Percentiles rank a stretch among this genome's conserved stretches.
Evolutionary conservation across 106 monocot genomes (phyloP).

Genomic region (Platanthera guangdongensis): DNA sequence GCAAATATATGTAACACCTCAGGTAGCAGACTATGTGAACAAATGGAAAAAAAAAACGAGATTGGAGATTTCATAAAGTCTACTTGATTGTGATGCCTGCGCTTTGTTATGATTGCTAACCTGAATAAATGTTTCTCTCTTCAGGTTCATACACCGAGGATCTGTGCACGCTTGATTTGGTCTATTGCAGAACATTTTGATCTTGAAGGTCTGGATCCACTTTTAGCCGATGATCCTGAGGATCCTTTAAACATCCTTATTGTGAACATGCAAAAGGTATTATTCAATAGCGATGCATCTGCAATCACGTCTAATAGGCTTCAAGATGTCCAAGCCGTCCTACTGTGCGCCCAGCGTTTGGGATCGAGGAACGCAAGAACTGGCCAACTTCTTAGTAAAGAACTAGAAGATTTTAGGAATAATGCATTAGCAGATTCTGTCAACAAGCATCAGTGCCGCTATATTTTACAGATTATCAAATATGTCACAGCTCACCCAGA

Average conservation of each 20-base stretch:
- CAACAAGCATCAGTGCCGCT: constrained; percentile 92
- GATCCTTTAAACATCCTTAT: constrained; percentile 93
- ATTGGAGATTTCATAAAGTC: not conserved
- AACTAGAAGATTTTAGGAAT: constrained; percentile 90
- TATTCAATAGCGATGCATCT: constrained; percentile 77
- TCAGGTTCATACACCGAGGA: constrained; percentile 86
- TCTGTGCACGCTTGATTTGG: constrained; percentile 85
- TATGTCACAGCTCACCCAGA: constrained; percentile 70
- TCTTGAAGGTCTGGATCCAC: constrained; percentile 95
- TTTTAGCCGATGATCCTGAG: constrained; percentile 96
- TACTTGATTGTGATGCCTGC: not conserved
- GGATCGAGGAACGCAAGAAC: constrained; percentile 83
- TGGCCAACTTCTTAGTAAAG: constrained; percentile 82
- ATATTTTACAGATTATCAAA: constrained; percentile 87
- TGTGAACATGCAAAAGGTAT: constrained; percentile 75
- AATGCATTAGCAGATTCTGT: constrained; percentile 72
- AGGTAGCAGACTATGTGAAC: not conserved
- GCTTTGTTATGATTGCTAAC: not conserved
- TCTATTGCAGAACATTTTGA: constrained; percentile 92
- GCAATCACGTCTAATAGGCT: constrained; percentile 73
- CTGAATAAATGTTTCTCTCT: constrained; percentile 5
- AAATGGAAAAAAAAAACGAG: not conserved
- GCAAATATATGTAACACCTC: not conserved
- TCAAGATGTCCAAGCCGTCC: constrained; percentile 89
- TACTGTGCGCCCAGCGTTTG: constrained; percentile 65